phyloP scores from a whole-genome alignment of 1,139 yeast genomes.

The Candida dubliniensis region DNA sequence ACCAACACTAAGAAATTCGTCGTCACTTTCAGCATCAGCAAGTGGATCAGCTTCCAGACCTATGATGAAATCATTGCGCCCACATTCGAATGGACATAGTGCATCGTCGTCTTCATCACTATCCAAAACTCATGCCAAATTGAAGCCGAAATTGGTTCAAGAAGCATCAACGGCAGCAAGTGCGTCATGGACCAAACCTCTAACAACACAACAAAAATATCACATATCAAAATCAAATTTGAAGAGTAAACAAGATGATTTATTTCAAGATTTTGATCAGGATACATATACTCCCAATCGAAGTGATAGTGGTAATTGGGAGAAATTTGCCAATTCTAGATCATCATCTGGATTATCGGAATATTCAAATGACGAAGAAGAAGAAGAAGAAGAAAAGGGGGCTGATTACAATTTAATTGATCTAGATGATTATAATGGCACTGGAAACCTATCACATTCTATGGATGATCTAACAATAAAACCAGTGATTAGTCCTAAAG shows the following conservation, averaged over 20 bases:
- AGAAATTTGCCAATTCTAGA: conserved; percentile 20
- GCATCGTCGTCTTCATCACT: conserved; percentile 12
- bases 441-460: conserved; percentile 9
- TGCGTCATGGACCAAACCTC: conserved; percentile 39
- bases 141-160: conserved; percentile 12
- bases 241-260: conserved; percentile 19
- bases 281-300: conserved; percentile 18
- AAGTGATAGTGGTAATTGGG: conserved; percentile 26
- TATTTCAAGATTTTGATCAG: conserved; percentile 51
- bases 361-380: conserved; percentile 6
- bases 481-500: conserved; percentile 13
- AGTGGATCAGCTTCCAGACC: conserved; percentile 18
- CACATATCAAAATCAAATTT: conserved; percentile 15
- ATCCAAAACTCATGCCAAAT: conserved; percentile 1
- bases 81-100: conserved; percentile 14
- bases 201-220: conserved; percentile 13
- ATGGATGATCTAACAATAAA: conserved; percentile 22
- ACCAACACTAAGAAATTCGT: conserved; percentile 20
- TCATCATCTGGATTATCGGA: conserved; percentile 17
- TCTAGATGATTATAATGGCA: conserved; percentile 22
- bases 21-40: conserved; percentile 5
- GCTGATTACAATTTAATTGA: conserved; percentile 33
- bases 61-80: conserved; percentile 41
- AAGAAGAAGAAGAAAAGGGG: neutral
- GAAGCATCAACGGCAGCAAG: conserved; percentile 50